These are phyloP conservation scores for Colletotrichum nymphaeae DNA, from an alignment of 2,329 filamentous ascomycete species.

Conservation along the genomic window DNA sequence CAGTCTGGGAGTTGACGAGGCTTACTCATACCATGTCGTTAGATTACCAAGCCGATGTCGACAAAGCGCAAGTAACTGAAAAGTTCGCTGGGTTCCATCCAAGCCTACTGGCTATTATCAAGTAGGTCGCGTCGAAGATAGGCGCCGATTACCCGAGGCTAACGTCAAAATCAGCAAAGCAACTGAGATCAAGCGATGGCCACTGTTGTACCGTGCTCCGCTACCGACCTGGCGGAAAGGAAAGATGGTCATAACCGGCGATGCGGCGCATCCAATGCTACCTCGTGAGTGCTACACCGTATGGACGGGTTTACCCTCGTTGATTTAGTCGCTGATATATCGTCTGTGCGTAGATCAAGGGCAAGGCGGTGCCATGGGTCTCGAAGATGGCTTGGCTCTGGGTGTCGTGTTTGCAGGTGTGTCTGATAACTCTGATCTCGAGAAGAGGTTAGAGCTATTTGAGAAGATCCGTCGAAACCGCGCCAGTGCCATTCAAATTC, in stretches of 20 bases:
- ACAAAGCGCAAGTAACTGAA: slow-evolving; percentile 40
- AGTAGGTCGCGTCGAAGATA: slow-evolving; percentile 34
- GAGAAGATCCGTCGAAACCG: slow-evolving; percentile 41
- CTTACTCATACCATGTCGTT: neutral
- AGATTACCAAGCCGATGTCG: slow-evolving; percentile 37
- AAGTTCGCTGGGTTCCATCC: slow-evolving; percentile 44
- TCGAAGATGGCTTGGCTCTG: slow-evolving; percentile 49
- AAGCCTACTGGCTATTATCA: slow-evolving; percentile 41
- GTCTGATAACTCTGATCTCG: slow-evolving; percentile 36
- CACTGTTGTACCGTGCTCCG: slow-evolving; percentile 47
- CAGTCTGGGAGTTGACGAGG: no score
- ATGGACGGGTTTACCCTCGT: no score
- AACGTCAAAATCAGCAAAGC: slow-evolving; percentile 43
- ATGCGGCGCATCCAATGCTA: slow-evolving; percentile 52
- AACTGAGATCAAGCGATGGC: slow-evolving; percentile 48
- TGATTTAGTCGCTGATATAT: neutral
- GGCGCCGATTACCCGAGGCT: neutral
- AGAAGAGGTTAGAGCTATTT: slow-evolving; percentile 40
- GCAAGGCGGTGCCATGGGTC: slow-evolving; percentile 48
- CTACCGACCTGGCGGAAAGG: slow-evolving; percentile 47
- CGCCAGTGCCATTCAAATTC: slow-evolving; percentile 50
- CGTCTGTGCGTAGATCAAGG: slow-evolving; percentile 46
- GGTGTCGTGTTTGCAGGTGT: slow-evolving; percentile 43
- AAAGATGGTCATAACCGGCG: slow-evolving; percentile 47
- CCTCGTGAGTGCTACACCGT: slow-evolving; percentile 42